These are phyloP conservation scores for Plectosphaerella sp. DNA, from an alignment of 2,329 filamentous ascomycete species.

Conservation along the genomic window DNA sequence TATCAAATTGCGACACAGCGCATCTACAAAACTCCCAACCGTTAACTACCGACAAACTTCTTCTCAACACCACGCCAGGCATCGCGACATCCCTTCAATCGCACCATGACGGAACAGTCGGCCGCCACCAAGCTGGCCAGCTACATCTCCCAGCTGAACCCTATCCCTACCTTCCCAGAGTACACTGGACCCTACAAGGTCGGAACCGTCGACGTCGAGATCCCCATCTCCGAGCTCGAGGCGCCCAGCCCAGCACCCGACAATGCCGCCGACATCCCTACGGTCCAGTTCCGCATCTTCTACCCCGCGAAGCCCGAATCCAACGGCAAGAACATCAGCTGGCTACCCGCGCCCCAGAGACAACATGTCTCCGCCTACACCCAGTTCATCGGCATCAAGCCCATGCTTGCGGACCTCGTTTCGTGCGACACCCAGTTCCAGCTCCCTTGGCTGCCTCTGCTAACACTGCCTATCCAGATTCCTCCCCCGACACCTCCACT, in stretches of 20 bases:
- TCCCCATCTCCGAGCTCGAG: conserved; percentile 59
- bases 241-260: conserved; percentile 50
- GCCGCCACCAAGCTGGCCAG: conserved; percentile 34
- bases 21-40: no score
- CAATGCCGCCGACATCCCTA: conserved; percentile 56
- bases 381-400: conserved; percentile 65
- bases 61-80: no score
- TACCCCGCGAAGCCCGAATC: conserved; percentile 62
- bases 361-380: conserved; percentile 72
- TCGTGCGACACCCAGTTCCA: conserved; percentile 39
- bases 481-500: conserved; percentile 67
- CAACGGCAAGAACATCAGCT: conserved; percentile 58
- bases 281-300: conserved; percentile 76
- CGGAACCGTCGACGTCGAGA: conserved; percentile 75
- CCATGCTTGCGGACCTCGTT: conserved; percentile 51
- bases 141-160: conserved; percentile 55
- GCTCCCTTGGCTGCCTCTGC: background rate
- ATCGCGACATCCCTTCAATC: background rate
- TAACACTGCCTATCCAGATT: conserved; percentile 37
- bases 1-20: no score
- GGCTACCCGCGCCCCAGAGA: conserved; percentile 74
- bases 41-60: no score
- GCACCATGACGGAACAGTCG: conserved; percentile 8
- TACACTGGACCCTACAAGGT: conserved; percentile 77
- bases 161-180: conserved; percentile 66